phyloP scores from a whole-genome alignment of 176 grass and related monocot genomes.

The Puya raimondii region DNA sequence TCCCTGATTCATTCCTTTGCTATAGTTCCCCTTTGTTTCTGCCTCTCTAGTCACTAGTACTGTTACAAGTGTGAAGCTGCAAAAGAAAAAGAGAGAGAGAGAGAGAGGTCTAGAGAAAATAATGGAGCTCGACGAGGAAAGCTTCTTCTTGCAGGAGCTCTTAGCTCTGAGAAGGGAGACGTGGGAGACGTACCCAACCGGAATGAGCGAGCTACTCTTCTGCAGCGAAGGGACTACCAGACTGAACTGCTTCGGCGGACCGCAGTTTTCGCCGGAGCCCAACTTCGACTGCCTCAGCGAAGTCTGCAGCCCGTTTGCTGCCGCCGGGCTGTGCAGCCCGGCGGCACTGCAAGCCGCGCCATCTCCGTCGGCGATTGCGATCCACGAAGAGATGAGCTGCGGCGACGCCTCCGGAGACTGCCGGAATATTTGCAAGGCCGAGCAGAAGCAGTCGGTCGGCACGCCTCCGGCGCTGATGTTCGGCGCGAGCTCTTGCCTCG shows the following conservation, averaged over 20 bases:
- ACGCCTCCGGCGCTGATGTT: slow-evolving; percentile 25
- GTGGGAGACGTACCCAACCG: slow-evolving; percentile 34
- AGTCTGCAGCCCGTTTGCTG: slow-evolving; percentile 51
- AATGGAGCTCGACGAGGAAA: slow-evolving; percentile 73
- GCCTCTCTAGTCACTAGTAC: background rate
- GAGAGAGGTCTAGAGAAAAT: background rate
- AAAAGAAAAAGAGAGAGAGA: background rate
- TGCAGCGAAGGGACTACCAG: slow-evolving; percentile 26
- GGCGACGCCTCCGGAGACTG: slow-evolving; percentile 6
- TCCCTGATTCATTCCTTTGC: slow-evolving; percentile 20
- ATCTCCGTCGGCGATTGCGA: background rate
- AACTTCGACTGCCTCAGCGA: slow-evolving; percentile 74
- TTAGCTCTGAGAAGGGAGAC: slow-evolving; percentile 48
- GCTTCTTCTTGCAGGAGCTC: slow-evolving; percentile 79
- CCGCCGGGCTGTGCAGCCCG: too few species aligned
- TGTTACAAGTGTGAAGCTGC: slow-evolving; percentile 16
- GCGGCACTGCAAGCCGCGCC: background rate
- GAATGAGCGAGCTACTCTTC: slow-evolving; percentile 57
- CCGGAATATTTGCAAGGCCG: slow-evolving; percentile 1
- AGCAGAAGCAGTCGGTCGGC: slow-evolving; percentile 8
- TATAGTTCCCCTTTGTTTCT: background rate
- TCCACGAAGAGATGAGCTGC: slow-evolving; percentile 5
- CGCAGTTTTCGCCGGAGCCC: slow-evolving; percentile 28
- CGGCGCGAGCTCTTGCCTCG: slow-evolving; percentile 16
- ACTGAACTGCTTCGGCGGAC: slow-evolving; percentile 7